Evolutionary conservation across 108 stramenopile genomes (phyloP), one percentile per base, ranked within the genome.

Genomic region (Fistulifera solaris): DNA sequence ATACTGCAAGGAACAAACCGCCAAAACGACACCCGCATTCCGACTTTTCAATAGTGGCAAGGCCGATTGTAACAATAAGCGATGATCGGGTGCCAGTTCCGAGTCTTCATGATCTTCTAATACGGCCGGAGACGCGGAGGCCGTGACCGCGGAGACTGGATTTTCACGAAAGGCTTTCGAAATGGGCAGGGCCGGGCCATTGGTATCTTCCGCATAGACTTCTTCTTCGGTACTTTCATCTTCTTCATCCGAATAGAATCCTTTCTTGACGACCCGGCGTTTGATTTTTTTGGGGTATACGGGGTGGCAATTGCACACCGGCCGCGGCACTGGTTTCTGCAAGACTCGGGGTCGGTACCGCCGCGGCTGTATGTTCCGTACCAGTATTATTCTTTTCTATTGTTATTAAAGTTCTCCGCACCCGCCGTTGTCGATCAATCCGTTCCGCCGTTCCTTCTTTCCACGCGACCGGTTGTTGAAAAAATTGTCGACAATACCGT

Each of bases 191-290:
- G 67, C 27, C 13, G 27, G n/a, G 12, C 63, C 57, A 1, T 40
- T 18, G 1, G 58, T 65, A 42, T 38, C 24, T 41, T 56, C 66
- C 5, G 26, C 51, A 22, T 58, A 73, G 22, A 80, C 72, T 56
- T 88, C 94, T 56, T 96, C 94, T 62, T 90, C 94, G 14, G 72
- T 65, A 39, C 66, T 68, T 63, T 87, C 91, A 62, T 98, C 97
- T 73, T 96, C 95, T 67, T 98, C 97, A 55, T 94, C 93, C 19
- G 87, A 90, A 78, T 99, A 99, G 60, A 99, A 99, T 41, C 88
- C 95, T 59, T 92, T 93, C 28, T 84, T 78, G 35, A 94, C 85
- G 21, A 88, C 91, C 5, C 88, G 77, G 15, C 91, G 78, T 55
- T 80, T 91, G 35, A 78, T 58, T 58, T 74, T 79, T 44, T 43